phyloP scores from a whole-genome alignment of 2,329 filamentous ascomycete species.

The Pezicula neosporulosa region DNA sequence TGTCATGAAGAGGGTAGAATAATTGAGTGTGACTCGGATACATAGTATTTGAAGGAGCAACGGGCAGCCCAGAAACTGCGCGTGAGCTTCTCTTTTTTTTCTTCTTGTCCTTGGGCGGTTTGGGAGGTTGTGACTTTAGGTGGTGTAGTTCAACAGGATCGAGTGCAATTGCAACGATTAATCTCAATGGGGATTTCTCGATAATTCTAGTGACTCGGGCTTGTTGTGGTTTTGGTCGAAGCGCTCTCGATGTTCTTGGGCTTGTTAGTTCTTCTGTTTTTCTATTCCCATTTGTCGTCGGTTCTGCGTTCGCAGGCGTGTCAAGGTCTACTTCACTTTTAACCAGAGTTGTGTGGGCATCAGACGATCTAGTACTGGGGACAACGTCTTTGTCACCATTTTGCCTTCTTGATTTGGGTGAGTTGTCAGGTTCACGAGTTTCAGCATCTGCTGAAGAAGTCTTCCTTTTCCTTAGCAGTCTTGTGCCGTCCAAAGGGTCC shows the following conservation, averaged over 20 bases:
- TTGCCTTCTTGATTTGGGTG: slow-evolving; percentile 43
- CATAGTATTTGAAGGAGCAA: slow-evolving; percentile 29
- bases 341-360: slow-evolving; percentile 1
- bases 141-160: slow-evolving; percentile 55
- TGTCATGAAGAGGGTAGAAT: slow-evolving; percentile 86
- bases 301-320: background rate
- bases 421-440: slow-evolving; percentile 48
- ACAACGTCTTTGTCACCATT: slow-evolving; percentile 18
- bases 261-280: slow-evolving; percentile 19
- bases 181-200: slow-evolving; percentile 24
- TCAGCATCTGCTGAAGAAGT: slow-evolving; percentile 66
- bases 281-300: slow-evolving; percentile 15
- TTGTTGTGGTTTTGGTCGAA: slow-evolving; percentile 46
- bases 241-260: slow-evolving; percentile 51
- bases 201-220: slow-evolving; percentile 33
- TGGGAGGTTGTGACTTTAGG: slow-evolving; percentile 56
- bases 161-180: slow-evolving; percentile 57
- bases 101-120: slow-evolving; percentile 41
- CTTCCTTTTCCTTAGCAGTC: slow-evolving; percentile 79
- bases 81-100: slow-evolving; percentile 37
- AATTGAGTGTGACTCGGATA: slow-evolving; percentile 62
- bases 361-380: slow-evolving; percentile 9
- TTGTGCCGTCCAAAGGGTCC: slow-evolving; percentile 71
- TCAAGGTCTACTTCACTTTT: background rate
- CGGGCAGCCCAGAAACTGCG: slow-evolving; percentile 36